Evolutionary conservation across 2,329 filamentous ascomycete species (phyloP), one percentile per base, ranked within the genome.

Genomic region (Cercospora sp.): DNA sequence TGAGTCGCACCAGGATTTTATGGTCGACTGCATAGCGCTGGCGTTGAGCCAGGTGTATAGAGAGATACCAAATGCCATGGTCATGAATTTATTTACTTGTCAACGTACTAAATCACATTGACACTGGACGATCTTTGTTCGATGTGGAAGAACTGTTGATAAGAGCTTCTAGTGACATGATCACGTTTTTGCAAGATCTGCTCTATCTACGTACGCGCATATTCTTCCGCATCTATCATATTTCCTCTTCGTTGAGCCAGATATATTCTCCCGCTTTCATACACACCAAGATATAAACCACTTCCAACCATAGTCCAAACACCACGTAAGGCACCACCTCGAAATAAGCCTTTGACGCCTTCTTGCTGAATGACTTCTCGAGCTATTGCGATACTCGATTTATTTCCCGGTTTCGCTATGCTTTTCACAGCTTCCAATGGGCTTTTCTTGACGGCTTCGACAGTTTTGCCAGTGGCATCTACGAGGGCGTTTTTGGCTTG

Each of bases 271-370:
- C 91, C 90, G 71, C 89, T 89, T 79, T 97, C 93, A 80, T 97
- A 97, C 53, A 91, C 90, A 26, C 92, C 92, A 51, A 97, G 81
- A 82, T 97, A 97, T 65, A 97, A 80, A 3, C 93, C 93, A 76
- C 91, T 91, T 0, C 93, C 92, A 5, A 96, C 72, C 64, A 92
- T 90, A 13, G 93, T 95, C 93, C 93, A 97, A 1, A 86, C 86
- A 8, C 86, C 88, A 68, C 94, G 86, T 72, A 97, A 81, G 36
- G 86, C 81, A 2, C 89, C 92, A 6, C 94, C 94, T 36, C 91
- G 84, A 79, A 95, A 97, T 42, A 97, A 79, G 0, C 93, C 93
- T 67, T 82, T 87, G 1, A 92, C 72, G 1, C 93, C 94, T 71
- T 88, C 86, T 69, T 91, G 87, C 0, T 78, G 79, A 64, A 90